Evolutionary conservation across 371 early-diverging fungal species (phyloP), one percentile per base, ranked within the genome.

Genomic region (Mortierella sp.): DNA sequence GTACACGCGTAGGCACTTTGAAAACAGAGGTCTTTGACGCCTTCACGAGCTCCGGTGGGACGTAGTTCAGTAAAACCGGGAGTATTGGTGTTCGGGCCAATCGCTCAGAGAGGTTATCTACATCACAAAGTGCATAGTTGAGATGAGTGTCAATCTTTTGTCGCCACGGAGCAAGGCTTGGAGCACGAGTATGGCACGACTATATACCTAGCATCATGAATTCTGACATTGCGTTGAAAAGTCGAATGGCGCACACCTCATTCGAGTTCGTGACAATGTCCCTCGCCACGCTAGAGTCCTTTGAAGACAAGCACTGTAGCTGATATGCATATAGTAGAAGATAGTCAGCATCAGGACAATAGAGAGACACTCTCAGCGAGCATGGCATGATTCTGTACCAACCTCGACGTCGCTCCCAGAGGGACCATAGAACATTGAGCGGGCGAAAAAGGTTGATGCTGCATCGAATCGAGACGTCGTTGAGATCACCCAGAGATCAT

Each of bases 401-500:
- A 86, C 85, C 76, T 87, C 88, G 14, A 89, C 40, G 3, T 70
- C 67, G 19, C 79, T 80, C 51, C 84, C 80, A 17, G 83, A 86
- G 2, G 88, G 89, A 3, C 91, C 90, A 69, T 82, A 90, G 52
- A 78, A 90, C 0, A 79, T 79, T 46, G 88, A 86, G 39, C 81
- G 66, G 1, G 81, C 85, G 16, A 91, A 68, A 74, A 90, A 88
- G 1, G 86, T 83, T 3, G 71, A 63, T 22, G 67, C 68, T 12
- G 88, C 50, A 17, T 85, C 84, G 63, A 90, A 90, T 2, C 47
- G 59, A 12, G 77, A 57, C 0, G 67, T 58, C 3, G 66, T 67
- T 0, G 92, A 87, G 3, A 91, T 59, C 3, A 88, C 85, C 92
- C 92, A 92, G 1, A 92, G 64, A 61, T 90, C 91, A 44, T 90